Evolutionary conservation across 768 basidiomycete genomes (phyloP).

Genomic region (Tephrocybe sp.): DNA sequence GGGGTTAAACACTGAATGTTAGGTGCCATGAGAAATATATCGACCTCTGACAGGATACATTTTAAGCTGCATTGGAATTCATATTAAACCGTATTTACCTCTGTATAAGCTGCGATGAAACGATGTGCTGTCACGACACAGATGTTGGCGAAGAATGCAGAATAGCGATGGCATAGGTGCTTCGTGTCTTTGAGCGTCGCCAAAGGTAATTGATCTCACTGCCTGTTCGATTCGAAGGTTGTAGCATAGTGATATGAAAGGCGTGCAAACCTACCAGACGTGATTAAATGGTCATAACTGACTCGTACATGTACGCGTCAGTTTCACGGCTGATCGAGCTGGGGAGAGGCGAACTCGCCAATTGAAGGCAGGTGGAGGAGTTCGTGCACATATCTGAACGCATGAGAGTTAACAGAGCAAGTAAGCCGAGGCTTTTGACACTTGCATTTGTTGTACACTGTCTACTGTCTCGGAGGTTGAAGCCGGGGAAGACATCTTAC

Average conservation of each 20-base stretch:
- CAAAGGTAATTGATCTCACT: slow-evolving; percentile 12
- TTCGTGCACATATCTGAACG: too few species aligned
- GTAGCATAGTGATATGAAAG: background rate
- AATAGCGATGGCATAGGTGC: slow-evolving; percentile 6
- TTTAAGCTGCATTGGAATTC: too few species aligned
- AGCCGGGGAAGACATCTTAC: too few species aligned
- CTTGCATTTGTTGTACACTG: too few species aligned
- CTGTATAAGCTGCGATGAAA: background rate
- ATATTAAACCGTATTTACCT: background rate
- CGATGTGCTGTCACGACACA: background rate
- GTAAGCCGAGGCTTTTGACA: too few species aligned
- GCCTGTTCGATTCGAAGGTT: background rate
- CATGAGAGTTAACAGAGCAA: too few species aligned
- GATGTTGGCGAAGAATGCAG: slow-evolving; percentile 2
- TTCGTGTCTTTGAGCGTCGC: slow-evolving; percentile 6
- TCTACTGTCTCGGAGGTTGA: too few species aligned
- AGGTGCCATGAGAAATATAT: too few species aligned
- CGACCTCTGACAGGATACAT: background rate
- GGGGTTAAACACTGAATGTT: too few species aligned
- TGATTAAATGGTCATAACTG: background rate
- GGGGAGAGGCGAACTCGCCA: too few species aligned
- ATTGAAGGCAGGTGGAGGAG: too few species aligned
- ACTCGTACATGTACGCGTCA: background rate
- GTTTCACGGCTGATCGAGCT: background rate
- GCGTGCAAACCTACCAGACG: background rate